These are phyloP conservation scores for Trichomonas gallinae DNA, from an alignment of 208 protist species.

Conservation along the genomic window DNA sequence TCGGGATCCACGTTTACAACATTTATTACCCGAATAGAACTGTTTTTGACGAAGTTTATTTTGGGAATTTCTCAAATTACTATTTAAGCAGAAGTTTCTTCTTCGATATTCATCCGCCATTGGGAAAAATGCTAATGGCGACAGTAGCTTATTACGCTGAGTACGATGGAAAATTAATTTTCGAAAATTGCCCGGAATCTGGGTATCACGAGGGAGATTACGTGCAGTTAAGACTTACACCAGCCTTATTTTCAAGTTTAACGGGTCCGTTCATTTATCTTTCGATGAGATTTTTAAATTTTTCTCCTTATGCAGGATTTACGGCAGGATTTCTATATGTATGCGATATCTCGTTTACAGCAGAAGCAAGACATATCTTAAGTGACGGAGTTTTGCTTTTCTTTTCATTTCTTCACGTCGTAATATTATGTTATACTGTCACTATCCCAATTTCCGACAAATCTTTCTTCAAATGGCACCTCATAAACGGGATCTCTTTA, in stretches of 20 bases:
- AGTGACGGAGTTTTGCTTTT: background rate
- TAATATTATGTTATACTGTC: background rate
- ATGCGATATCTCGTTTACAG: background rate
- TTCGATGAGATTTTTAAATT: background rate
- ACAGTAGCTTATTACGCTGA: background rate
- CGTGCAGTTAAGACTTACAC: background rate
- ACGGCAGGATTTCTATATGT: background rate
- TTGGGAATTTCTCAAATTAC: constrained; percentile 9
- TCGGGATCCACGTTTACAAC: background rate
- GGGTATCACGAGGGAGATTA: background rate
- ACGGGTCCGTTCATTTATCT: background rate
- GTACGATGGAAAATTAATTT: background rate
- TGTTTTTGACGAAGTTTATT: constrained; percentile 21
- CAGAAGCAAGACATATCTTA: background rate
- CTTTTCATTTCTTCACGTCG: background rate
- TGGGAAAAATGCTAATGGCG: background rate
- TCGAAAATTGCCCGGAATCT: background rate
- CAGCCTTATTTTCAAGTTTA: background rate
- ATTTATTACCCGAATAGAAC: background rate
- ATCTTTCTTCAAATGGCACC: background rate
- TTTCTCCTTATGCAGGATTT: background rate
- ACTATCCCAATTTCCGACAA: background rate
- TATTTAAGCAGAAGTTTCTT: background rate
- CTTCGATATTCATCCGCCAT: background rate
- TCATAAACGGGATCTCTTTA: background rate